phyloP scores from a whole-genome alignment of 768 basidiomycete genomes.

The Tylopilus plumbeoviolaceoides region DNA sequence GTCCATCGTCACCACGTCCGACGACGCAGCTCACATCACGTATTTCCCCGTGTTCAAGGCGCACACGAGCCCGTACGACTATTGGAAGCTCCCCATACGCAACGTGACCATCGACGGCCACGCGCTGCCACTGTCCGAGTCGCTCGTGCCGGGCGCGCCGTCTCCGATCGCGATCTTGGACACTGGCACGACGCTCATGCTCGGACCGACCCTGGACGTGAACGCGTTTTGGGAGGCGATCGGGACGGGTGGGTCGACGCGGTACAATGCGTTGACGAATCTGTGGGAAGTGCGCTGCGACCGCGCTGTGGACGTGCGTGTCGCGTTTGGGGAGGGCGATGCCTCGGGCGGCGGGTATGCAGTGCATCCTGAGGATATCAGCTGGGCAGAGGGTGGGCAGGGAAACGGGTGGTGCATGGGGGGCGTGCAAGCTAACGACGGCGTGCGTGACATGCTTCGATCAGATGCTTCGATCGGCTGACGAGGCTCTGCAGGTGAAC shows the following conservation, averaged over 20 bases:
- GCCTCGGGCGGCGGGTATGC: slow-evolving; percentile 33
- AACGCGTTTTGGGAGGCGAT: slow-evolving; percentile 47
- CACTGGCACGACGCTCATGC: slow-evolving; percentile 55
- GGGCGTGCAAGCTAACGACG: slow-evolving; percentile 52
- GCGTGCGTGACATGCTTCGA: slow-evolving; percentile 28
- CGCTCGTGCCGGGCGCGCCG: slow-evolving; percentile 39
- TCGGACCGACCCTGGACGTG: slow-evolving; percentile 52
- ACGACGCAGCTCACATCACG: slow-evolving; percentile 31
- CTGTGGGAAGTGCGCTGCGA: slow-evolving; percentile 52
- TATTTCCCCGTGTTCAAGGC: slow-evolving; percentile 40
- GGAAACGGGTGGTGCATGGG: slow-evolving; percentile 51
- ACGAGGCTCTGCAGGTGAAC: slow-evolving; percentile 34
- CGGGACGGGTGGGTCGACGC: slow-evolving; percentile 37
- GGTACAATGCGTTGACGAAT: slow-evolving; percentile 33
- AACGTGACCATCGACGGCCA: slow-evolving; percentile 42
- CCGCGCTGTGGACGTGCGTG: slow-evolving; percentile 41
- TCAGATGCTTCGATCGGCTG: background rate
- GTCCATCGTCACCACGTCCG: slow-evolving; percentile 15
- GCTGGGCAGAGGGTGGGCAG: slow-evolving; percentile 41
- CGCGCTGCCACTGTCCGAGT: slow-evolving; percentile 39
- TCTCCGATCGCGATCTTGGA: slow-evolving; percentile 56
- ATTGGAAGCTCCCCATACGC: slow-evolving; percentile 54
- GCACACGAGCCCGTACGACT: slow-evolving; percentile 39
- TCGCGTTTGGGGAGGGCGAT: slow-evolving; percentile 40
- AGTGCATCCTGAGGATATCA: slow-evolving; percentile 50